These are phyloP conservation scores for Cladophialophora chaetospira DNA, from an alignment of 2,329 filamentous ascomycete species.

Conservation along the genomic window DNA sequence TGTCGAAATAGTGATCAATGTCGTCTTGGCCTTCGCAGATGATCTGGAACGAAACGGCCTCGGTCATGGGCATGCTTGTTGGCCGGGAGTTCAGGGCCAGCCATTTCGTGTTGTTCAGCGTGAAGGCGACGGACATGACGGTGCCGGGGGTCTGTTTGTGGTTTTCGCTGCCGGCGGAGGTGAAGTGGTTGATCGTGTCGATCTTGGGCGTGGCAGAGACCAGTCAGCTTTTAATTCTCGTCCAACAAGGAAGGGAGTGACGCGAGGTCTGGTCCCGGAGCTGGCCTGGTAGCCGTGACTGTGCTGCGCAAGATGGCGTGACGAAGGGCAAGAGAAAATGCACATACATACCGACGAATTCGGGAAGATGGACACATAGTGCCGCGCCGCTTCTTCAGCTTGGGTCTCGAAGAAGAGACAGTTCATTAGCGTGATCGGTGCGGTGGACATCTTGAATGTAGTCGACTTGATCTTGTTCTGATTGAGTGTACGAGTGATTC, in stretches of 20 bases:
- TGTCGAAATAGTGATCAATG: slow-evolving; percentile 52
- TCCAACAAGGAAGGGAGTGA: no score
- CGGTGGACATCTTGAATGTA: slow-evolving; percentile 4
- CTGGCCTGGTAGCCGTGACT: no score
- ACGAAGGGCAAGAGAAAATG: neutral
- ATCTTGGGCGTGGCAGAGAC: neutral
- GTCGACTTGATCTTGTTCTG: neutral
- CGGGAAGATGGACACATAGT: slow-evolving; percentile 33
- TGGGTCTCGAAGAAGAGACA: slow-evolving; percentile 35
- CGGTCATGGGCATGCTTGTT: slow-evolving; percentile 41
- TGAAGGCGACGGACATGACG: slow-evolving; percentile 40
- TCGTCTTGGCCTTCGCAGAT: slow-evolving; percentile 51
- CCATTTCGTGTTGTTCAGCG: slow-evolving; percentile 45
- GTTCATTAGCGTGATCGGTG: slow-evolving; percentile 25
- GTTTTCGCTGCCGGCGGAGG: slow-evolving; percentile 36
- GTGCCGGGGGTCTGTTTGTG: slow-evolving; percentile 36
- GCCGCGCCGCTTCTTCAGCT: slow-evolving; percentile 33
- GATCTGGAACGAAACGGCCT: slow-evolving; percentile 49
- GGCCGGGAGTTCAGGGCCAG: slow-evolving; percentile 50
- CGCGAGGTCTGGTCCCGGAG: no score
- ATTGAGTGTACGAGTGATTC: neutral
- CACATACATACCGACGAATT: slow-evolving; percentile 14
- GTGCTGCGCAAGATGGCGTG: neutral
- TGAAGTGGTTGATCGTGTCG: slow-evolving; percentile 37
- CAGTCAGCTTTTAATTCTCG: no score